Conservation (phyloP, 1,139 yeast species). For the Saccharomyces hybrid region DNA sequence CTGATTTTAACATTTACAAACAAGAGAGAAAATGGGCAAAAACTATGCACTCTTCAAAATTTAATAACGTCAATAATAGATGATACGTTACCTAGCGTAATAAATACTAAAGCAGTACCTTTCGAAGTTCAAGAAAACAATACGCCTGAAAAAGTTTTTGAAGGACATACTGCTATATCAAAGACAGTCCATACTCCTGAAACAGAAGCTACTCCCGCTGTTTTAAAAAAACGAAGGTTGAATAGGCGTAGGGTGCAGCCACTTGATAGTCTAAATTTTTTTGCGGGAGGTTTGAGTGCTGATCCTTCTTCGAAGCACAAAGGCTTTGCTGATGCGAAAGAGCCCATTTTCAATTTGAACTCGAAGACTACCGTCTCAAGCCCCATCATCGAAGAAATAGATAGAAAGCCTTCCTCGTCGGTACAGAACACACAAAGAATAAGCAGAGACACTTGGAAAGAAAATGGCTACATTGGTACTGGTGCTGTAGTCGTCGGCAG, state of each 20-base stretch:
- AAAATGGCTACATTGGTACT: background rate
- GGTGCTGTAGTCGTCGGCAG: background rate
- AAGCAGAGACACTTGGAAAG: background rate
- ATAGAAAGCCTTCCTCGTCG: background rate
- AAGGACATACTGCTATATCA: background rate
- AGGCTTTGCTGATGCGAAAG: background rate
- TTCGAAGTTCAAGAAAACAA: background rate
- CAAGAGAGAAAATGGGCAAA: background rate
- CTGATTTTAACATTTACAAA: background rate
- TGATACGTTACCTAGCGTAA: background rate
- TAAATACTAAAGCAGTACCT: background rate
- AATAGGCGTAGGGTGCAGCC: constrained; percentile 26
- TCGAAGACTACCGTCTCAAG: background rate
- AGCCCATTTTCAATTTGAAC: background rate
- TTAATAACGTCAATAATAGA: background rate
- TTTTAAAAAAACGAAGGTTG: constrained; percentile 17
- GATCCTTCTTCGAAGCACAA: background rate
- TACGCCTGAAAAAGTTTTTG: background rate
- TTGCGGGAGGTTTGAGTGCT: constrained; percentile 32
- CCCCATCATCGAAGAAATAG: background rate
- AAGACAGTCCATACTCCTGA: background rate
- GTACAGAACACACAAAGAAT: background rate
- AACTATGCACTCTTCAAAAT: background rate
- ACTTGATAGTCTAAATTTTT: constrained; percentile 32
- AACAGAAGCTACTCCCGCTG: constrained; percentile 3